Base-by-base conservation (phyloP, 2,329 filamentous ascomycete species). In the Ophiosphaerella korrae region DNA sequence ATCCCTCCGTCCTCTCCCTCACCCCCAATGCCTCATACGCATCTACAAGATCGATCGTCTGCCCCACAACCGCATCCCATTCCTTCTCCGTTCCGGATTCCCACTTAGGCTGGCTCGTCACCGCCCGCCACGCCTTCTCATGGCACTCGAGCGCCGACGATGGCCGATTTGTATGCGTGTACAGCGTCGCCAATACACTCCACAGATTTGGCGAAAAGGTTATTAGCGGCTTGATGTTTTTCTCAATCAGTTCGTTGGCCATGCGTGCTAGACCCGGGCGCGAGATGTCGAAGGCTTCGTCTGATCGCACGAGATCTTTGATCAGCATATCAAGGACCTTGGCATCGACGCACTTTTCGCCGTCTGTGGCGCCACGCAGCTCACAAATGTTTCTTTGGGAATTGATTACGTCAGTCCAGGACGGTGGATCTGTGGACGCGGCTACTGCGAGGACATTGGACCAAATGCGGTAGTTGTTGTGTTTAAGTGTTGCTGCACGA, bases 401-500 rank as follows among this genome's bases (percentile, higher is more conserved):
- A 4, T 87, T 80, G 29, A 96, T 77, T 43, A 96, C 84, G 55
- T 97, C 91, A 0, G 79, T 73, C 67, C 91, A 86, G 0, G 88
- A 85, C 0, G 90, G 88, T 0, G 93, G 92, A 1, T 81, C 82
- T 24, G 94, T 83, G 1, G 90, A 89, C 0, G 89, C 85, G 0
- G 90, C 88, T 18, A 97, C 87, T 0, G 92, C 94, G 50, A 99
- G 84, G 13, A 97, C 88, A 65, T 99, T 99, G 70, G 96, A 90
- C 93, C 93, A 97, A 72, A 99, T 97, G 62, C 90, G 87, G 82
- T 88, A 90, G 75, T 93, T 93, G 63, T 92, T 87, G 72, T 90
- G 84, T 43, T 95, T 91, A 21, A 96, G 83, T 4, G 84, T 82
- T 0, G 92, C 91, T 8, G 92, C 94, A 57, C 89, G 88, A 70